These are phyloP conservation scores for Suillus brevipes DNA, from an alignment of 768 basidiomycete species.

Conservation along the genomic window DNA sequence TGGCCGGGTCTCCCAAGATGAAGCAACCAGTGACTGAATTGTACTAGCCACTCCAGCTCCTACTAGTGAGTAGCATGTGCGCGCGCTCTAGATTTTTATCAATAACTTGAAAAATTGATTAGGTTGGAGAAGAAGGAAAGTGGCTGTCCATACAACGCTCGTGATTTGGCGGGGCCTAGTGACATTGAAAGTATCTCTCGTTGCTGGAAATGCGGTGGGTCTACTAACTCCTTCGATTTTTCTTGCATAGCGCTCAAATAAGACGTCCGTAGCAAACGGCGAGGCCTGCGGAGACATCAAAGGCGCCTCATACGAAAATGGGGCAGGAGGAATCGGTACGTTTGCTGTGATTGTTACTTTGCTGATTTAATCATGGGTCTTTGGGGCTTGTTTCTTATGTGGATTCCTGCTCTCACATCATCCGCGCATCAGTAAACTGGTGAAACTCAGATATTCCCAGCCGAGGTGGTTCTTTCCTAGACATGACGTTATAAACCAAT, in stretches of 20 bases:
- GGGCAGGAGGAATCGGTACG: conserved; percentile 46
- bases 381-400: conserved; percentile 26
- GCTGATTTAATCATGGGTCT: not conserved
- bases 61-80: too few species aligned
- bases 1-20: too few species aligned
- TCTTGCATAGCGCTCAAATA: conserved; percentile 32
- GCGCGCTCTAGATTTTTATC: conserved; percentile 1
- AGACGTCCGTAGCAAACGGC: conserved; percentile 15
- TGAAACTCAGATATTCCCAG: too few species aligned
- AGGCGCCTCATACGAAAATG: conserved; percentile 32
- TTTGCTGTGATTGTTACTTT: not conserved
- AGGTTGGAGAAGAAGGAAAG: conserved; percentile 34
- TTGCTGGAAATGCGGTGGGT: not conserved
- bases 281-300: conserved; percentile 9
- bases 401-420: conserved; percentile 54
- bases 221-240: conserved; percentile 39
- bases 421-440: too few species aligned
- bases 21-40: too few species aligned
- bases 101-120: not conserved
- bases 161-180: conserved; percentile 8
- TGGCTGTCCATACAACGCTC: conserved; percentile 11
- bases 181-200: conserved; percentile 12
- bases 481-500: too few species aligned
- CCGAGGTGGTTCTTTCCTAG: too few species aligned
- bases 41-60: too few species aligned